A percentile compares a stretch with the other conserved stretches of the same genome.
phyloP scores from a whole-genome alignment of 352 stramenopile genomes.

The Phytophthora foliorum region DNA sequence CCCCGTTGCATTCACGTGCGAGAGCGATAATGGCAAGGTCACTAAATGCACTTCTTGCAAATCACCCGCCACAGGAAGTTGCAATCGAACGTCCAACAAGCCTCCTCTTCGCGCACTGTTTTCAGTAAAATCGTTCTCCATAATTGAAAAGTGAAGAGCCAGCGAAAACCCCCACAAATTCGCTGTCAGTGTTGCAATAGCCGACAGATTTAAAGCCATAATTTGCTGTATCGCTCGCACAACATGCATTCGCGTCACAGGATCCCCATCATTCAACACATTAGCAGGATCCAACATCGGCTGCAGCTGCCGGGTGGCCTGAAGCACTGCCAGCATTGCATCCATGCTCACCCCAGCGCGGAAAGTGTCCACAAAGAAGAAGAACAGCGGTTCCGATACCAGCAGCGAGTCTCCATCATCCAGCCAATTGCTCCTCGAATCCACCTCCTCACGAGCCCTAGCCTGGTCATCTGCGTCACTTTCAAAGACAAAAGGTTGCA shows the following conservation, averaged over 20 bases:
- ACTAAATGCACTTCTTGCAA: constrained; percentile 1
- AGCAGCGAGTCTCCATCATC: background rate
- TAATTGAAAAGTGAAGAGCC: background rate
- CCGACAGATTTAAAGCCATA: background rate
- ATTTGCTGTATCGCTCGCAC: background rate
- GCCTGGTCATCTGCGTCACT: background rate
- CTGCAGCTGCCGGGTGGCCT: background rate
- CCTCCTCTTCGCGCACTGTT: background rate
- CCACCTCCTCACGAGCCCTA: background rate
- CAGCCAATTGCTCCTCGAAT: background rate
- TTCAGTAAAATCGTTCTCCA: background rate
- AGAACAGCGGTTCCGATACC: background rate
- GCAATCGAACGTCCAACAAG: constrained; percentile 1
- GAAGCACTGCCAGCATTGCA: background rate
- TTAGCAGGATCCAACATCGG: background rate
- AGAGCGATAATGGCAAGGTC: background rate
- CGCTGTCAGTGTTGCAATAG: background rate
- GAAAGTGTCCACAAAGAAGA: background rate
- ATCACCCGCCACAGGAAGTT: background rate
- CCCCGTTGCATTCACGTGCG: background rate
- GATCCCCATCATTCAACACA: background rate
- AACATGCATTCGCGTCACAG: background rate
- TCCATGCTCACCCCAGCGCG: background rate
- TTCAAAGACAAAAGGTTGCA: constrained; percentile 3
- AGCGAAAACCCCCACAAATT: background rate